Percentiles rank a stretch among this genome's conserved stretches.
Conservation (phyloP, 1,139 yeast species). For the Insectozyma bohioensis region DNA sequence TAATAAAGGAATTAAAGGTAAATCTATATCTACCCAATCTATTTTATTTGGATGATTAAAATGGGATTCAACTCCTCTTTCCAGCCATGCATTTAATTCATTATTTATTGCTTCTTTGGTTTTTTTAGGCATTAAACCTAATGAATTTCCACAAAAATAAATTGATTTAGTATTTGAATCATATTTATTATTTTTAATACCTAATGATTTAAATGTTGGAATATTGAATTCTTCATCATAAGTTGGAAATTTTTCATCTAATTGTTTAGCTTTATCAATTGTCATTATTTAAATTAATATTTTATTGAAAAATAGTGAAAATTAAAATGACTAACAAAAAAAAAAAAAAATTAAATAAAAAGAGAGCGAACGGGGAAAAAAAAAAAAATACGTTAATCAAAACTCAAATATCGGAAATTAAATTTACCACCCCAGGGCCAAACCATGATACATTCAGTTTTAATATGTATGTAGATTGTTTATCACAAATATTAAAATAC, state of each 20-base stretch:
- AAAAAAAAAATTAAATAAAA: constrained; percentile 1
- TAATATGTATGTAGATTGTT: constrained; percentile 65
- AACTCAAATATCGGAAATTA: no score
- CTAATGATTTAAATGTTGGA: constrained; percentile 61
- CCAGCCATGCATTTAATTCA: constrained; percentile 81
- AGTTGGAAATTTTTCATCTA: constrained; percentile 40
- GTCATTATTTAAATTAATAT: constrained; percentile 7
- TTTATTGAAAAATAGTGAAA: background rate
- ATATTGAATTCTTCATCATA: constrained; percentile 47
- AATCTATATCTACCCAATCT: constrained; percentile 81
- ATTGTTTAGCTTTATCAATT: constrained; percentile 19
- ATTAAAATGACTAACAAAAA: constrained; percentile 1
- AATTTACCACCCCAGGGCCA: no score
- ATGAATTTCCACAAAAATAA: constrained; percentile 87
- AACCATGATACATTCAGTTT: constrained; percentile 93
- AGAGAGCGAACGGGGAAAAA: background rate
- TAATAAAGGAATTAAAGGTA: constrained; percentile 66
- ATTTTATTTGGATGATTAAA: constrained; percentile 62
- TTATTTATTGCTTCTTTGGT: constrained; percentile 57
- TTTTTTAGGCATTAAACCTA: constrained; percentile 80
- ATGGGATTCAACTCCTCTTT: constrained; percentile 81
- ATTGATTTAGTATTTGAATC: constrained; percentile 31
- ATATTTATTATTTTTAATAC: constrained; percentile 26
- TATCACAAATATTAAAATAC: background rate
- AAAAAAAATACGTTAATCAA: background rate